Percentiles rank a stretch among this genome's conserved stretches.
These are phyloP conservation scores for Lithospermum erythrorhizon DNA, from an alignment of 257 asterid genomes.

Conservation along the genomic window DNA sequence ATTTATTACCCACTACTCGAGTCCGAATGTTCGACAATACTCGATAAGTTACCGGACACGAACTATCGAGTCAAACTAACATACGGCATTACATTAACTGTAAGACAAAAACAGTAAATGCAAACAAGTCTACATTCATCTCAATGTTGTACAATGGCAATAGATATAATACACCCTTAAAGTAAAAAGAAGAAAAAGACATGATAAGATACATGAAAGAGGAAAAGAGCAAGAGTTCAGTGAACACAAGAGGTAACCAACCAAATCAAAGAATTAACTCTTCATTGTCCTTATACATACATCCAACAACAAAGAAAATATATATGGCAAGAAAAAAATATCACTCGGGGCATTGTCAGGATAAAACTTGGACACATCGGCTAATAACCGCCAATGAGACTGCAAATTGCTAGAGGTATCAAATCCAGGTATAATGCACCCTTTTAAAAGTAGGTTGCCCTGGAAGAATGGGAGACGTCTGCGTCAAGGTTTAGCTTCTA, in stretches of 20 bases:
- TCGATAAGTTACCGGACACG: too few relatives aligned
- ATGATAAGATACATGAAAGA: not conserved
- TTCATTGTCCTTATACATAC: conserved; percentile 26
- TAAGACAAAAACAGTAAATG: too few relatives aligned
- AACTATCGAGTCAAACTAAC: too few relatives aligned
- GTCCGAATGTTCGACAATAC: too few relatives aligned
- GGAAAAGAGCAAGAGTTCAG: conserved; percentile 15
- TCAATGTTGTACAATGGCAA: not conserved
- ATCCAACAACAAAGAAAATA: conserved; percentile 17
- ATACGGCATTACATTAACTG: too few relatives aligned
- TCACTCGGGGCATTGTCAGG: conserved; percentile 21
- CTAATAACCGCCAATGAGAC: conserved; percentile 12
- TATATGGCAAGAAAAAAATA: conserved; percentile 17
- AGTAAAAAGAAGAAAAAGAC: not conserved
- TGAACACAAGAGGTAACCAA: conserved; percentile 28
- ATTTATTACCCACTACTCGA: too few relatives aligned
- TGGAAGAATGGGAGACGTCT: conserved; percentile 21
- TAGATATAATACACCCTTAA: conserved; percentile 2
- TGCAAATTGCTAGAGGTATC: conserved; percentile 12
- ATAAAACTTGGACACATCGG: conserved; percentile 20
- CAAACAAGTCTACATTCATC: too few relatives aligned
- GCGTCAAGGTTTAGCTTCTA: conserved; percentile 20
- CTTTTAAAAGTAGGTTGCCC: conserved; percentile 35
- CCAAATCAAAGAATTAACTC: conserved; percentile 50
- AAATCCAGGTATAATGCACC: conserved; percentile 40